Percentiles rank a stretch among this genome's conserved stretches.
phyloP scores from a whole-genome alignment of 345 rosid genomes.

The Turnera subulata region DNA sequence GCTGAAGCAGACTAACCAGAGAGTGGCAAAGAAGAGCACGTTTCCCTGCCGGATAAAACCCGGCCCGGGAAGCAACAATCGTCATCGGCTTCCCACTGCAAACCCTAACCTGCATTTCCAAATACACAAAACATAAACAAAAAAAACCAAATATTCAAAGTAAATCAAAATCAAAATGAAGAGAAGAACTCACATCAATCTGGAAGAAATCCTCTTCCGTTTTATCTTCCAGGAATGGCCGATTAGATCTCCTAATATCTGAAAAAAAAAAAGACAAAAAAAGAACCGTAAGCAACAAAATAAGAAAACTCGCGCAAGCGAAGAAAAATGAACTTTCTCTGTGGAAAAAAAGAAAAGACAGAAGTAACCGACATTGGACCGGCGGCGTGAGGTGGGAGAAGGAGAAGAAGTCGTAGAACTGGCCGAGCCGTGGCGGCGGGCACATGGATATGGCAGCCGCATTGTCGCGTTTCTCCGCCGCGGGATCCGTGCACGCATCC shows the following conservation, averaged over 20 bases:
- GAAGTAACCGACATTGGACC: conserved; percentile 21
- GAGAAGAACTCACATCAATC: conserved; percentile 59
- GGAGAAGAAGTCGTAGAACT: conserved; percentile 34
- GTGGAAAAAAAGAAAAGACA: neutral
- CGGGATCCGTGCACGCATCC: conserved; percentile 9
- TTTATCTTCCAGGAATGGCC: conserved; percentile 18
- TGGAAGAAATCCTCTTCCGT: conserved; percentile 43
- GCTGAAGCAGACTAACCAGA: conserved; percentile 24
- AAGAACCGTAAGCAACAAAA: neutral
- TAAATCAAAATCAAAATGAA: neutral
- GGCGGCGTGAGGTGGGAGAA: conserved; percentile 32
- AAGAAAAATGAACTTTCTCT: no score
- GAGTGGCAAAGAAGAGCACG: conserved; percentile 21
- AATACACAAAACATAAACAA: neutral
- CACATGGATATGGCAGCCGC: conserved; percentile 19
- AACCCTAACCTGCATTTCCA: conserved; percentile 20
- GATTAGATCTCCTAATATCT: conserved; percentile 26
- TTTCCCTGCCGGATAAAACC: conserved; percentile 31
- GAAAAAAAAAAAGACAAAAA: conserved; percentile 1
- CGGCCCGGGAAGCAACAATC: conserved; percentile 27
- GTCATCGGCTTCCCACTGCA: conserved; percentile 34
- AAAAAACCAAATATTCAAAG: conserved; percentile 1
- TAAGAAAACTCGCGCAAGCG: neutral
- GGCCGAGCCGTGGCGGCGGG: conserved; percentile 29
- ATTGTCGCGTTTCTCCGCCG: conserved; percentile 12